phyloP scores from a whole-genome alignment of 2,329 filamentous ascomycete genomes.

The Proliferodiscus dingleyae region DNA sequence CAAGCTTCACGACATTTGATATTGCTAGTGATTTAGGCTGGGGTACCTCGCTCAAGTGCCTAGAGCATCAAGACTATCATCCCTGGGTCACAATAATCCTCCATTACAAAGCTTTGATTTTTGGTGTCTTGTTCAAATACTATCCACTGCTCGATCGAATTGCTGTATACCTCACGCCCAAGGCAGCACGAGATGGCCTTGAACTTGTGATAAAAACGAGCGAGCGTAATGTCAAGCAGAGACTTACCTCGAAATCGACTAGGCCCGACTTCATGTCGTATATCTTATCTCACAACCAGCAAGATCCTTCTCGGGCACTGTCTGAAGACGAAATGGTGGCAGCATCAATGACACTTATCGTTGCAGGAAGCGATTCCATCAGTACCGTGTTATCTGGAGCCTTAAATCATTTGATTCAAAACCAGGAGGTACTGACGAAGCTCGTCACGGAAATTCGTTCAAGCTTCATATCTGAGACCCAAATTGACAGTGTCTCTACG shows the following conservation, averaged over 20 bases:
- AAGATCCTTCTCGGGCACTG: too few species aligned
- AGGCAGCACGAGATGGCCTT: neutral
- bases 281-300: too few species aligned
- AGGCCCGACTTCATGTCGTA: too few species aligned
- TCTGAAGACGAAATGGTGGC: too few species aligned
- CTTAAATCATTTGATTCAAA: constrained; percentile 49
- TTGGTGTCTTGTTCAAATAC: neutral
- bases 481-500: neutral
- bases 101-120: constrained; percentile 2
- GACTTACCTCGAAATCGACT: too few species aligned
- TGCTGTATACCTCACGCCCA: neutral
- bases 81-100: constrained; percentile 6
- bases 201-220: neutral
- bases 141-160: constrained; percentile 1
- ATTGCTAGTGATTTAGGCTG: constrained; percentile 34
- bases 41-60: constrained; percentile 30
- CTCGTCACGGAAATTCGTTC: constrained; percentile 39
- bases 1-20: constrained; percentile 36
- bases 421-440: constrained; percentile 24
- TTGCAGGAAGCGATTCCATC: constrained; percentile 23
- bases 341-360: too few species aligned
- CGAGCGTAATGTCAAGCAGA: neutral
- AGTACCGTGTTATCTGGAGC: constrained; percentile 24
- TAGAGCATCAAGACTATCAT: constrained; percentile 33
- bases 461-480: constrained; percentile 30